Percentiles rank a stretch among this genome's conserved stretches.
These are phyloP conservation scores for Paraphoma chrysanthemicola DNA, from an alignment of 2,329 filamentous ascomycete genomes.

Conservation along the genomic window DNA sequence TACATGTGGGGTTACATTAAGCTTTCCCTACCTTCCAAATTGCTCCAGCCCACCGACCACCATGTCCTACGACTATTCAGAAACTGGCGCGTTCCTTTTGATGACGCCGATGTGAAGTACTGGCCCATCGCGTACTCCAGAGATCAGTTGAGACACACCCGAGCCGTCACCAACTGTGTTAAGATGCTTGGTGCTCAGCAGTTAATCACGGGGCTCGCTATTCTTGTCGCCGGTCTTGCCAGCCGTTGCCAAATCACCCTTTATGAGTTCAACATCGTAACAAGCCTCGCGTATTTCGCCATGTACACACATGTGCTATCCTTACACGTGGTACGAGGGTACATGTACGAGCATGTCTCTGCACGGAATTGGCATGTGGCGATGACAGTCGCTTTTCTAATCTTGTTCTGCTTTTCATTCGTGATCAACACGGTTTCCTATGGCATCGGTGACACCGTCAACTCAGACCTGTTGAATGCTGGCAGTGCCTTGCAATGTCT, in stretches of 20 bases:
- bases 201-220: slow-evolving; percentile 13
- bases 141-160: background rate
- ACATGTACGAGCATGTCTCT: background rate
- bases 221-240: slow-evolving; percentile 7
- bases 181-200: slow-evolving; percentile 3
- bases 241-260: slow-evolving; percentile 6
- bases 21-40: background rate
- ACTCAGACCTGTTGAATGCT: background rate
- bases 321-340: background rate
- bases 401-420: background rate
- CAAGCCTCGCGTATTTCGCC: slow-evolving; percentile 9
- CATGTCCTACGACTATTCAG: background rate
- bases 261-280: slow-evolving; percentile 10
- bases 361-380: background rate
- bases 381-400: background rate
- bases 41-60: background rate
- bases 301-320: background rate
- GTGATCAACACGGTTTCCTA: background rate
- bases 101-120: background rate
- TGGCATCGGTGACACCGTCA: background rate
- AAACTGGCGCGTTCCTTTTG: background rate
- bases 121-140: background rate
- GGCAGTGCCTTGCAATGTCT: background rate
- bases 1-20: background rate
- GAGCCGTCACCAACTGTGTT: background rate